Conservation (phyloP, 2,329 filamentous ascomycete species). For the Colletotrichum orchidophilum region DNA sequence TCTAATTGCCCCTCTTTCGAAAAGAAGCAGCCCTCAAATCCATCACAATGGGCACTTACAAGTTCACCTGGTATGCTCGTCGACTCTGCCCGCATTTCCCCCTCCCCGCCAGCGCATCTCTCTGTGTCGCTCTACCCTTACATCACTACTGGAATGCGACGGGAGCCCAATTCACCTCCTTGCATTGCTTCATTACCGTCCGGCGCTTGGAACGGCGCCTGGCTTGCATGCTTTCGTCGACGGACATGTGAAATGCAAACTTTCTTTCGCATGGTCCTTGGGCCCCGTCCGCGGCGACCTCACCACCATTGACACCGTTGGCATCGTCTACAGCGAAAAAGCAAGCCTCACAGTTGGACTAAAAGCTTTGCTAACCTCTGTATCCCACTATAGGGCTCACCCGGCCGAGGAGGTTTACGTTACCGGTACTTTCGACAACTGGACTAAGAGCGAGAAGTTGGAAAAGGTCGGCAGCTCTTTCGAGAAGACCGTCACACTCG, state of each 20-base stretch:
- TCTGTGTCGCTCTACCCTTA: not conserved
- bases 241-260: slow-evolving; percentile 16
- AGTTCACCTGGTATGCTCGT: slow-evolving; percentile 34
- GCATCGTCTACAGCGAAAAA: slow-evolving; percentile 1
- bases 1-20: not conserved
- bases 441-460: slow-evolving; percentile 86
- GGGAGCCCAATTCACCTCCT: not conserved
- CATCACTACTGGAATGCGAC: slow-evolving; percentile 16
- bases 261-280: slow-evolving; percentile 5
- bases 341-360: not conserved
- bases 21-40: not conserved
- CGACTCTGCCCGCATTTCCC: slow-evolving; percentile 7
- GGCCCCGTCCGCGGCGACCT: not conserved
- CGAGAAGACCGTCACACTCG: slow-evolving; percentile 81
- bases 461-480: slow-evolving; percentile 79
- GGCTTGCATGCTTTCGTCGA: slow-evolving; percentile 17
- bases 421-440: slow-evolving; percentile 95
- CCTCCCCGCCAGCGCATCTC: not conserved
- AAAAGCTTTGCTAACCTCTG: slow-evolving; percentile 24
- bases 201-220: not conserved
- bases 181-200: not conserved
- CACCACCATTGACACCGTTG: slow-evolving; percentile 1
- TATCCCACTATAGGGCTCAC: slow-evolving; percentile 73
- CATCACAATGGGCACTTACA: slow-evolving; percentile 33
- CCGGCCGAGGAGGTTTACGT: slow-evolving; percentile 89